Evolutionary conservation across 2,329 filamentous ascomycete genomes (phyloP), one percentile per base, ranked within the genome.

Genomic region (Calcarisporium arbuscula): DNA sequence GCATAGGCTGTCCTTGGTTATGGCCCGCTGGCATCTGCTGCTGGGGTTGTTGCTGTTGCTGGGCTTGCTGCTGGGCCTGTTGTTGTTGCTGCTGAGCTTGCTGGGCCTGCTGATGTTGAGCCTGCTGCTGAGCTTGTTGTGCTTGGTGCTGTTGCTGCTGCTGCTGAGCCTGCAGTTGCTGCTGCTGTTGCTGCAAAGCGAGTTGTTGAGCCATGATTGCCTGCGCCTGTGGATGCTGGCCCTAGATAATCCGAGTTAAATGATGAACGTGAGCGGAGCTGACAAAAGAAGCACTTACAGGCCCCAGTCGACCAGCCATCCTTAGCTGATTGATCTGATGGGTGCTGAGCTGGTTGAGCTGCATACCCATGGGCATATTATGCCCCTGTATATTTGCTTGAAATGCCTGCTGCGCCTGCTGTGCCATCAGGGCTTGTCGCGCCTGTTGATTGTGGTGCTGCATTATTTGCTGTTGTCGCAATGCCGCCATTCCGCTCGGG

Each of bases 381-480:
- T 53, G 54, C 44, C 62, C 67, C 14, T 63, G 61, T 61, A 80
- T 72, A 30, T 69, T 68, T 30, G 57, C 65, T 20, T 68, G 67
- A 47, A 65, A 77, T 36, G 61, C 64, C 43, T 77, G 73, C 44
- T 77, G 72, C 36, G 61, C 64, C 43, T 77, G 73, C 44, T 77
- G 72, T 12, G 65, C 63, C 59, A 77, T 64, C 39, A 76, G 56
- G 6, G 64, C 62, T 42, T 79, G 72, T 33, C 69, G 60, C 16
- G 60, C 58, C 37, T 70, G 63, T 36, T 66, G 61, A 36, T 72
- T 71, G 42, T 76, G 71, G 28, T 79, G 74, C 31, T 77, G 72
- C 26, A 76, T 62, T 5, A 72, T 59, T 36, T 76, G 68, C 41
- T 77, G 73, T 43, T 79, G 74, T 40, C 74, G 62, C 50, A 61